Evolutionary conservation across 2,329 filamentous ascomycete species (phyloP).

Genomic region (Penicillium palitans): DNA sequence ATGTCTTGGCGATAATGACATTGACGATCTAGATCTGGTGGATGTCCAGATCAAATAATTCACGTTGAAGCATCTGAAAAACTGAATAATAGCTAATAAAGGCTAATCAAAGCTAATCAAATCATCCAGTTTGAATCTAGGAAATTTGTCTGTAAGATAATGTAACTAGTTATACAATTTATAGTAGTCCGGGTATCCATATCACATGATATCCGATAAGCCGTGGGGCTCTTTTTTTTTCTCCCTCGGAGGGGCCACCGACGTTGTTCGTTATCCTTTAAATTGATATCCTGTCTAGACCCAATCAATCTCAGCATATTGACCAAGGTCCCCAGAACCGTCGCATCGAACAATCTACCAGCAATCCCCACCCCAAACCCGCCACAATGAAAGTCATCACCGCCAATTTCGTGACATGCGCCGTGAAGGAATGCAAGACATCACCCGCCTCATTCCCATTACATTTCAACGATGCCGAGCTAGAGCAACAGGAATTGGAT

Average conservation of each 20-base stretch:
- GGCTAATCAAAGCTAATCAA: not conserved
- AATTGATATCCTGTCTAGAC: not conserved
- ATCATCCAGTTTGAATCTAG: not conserved
- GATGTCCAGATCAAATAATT: conserved; percentile 67
- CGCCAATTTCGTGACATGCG: conserved; percentile 94
- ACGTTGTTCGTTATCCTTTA: not conserved
- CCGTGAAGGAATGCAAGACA: conserved; percentile 90
- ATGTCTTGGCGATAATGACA: conserved; percentile 65
- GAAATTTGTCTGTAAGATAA: not conserved
- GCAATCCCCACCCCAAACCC: not conserved
- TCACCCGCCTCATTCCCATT: conserved; percentile 79
- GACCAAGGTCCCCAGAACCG: not conserved
- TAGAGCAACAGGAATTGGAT: conserved; percentile 80
- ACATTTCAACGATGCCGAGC: conserved; percentile 87
- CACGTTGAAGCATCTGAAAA: not conserved
- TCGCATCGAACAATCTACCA: not conserved
- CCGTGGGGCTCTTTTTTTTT: conserved; percentile 9
- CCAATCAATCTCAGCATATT: not conserved
- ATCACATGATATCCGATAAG: conserved; percentile 18
- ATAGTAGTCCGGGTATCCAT: not conserved
- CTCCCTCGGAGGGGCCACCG: conserved; percentile 2
- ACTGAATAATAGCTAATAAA: not conserved
- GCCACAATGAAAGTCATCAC: conserved; percentile 84
- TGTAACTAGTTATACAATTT: not conserved
- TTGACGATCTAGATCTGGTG: conserved; percentile 72